Conservation (phyloP, 495 filamentous ascomycete genomes). For the Daldinia concentrica region DNA sequence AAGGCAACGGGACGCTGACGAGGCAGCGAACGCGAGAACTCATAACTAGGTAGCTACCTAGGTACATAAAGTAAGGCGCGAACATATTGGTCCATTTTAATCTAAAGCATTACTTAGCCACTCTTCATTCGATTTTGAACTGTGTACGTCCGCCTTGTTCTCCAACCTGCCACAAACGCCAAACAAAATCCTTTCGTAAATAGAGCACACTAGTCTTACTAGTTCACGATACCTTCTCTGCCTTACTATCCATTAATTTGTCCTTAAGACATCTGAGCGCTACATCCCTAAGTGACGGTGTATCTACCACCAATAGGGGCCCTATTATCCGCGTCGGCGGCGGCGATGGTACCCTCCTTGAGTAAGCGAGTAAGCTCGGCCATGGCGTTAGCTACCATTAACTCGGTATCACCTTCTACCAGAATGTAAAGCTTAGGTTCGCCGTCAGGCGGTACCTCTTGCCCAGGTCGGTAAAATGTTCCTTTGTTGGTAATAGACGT, state of each 20-base stretch:
- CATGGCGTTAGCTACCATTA: slow-evolving; percentile 91
- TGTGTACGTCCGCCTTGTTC: slow-evolving; percentile 9
- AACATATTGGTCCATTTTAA: neutral
- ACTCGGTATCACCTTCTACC: slow-evolving; percentile 95
- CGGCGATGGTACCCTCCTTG: slow-evolving; percentile 91
- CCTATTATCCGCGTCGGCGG: slow-evolving; percentile 82
- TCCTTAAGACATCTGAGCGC: neutral
- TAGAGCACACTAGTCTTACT: slow-evolving; percentile 5
- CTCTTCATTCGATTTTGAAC: neutral
- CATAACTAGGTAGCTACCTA: slow-evolving; percentile 56
- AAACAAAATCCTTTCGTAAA: slow-evolving; percentile 9
- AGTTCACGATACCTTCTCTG: slow-evolving; percentile 4
- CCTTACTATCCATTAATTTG: slow-evolving; percentile 9
- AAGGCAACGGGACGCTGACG: slow-evolving; percentile 66
- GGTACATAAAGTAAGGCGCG: neutral
- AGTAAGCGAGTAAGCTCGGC: slow-evolving; percentile 86
- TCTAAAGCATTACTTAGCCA: neutral
- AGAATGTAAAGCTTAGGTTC: slow-evolving; percentile 95
- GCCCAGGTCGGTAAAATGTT: slow-evolving; percentile 83
- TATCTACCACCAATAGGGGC: slow-evolving; percentile 87
- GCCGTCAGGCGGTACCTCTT: slow-evolving; percentile 75
- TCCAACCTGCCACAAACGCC: slow-evolving; percentile 19
- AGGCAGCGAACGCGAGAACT: slow-evolving; percentile 56
- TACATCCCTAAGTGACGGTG: slow-evolving; percentile 72
- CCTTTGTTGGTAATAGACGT: slow-evolving; percentile 98